phyloP scores from a whole-genome alignment of 805 yeast species.

The Metschnikowia kunwiensis region DNA sequence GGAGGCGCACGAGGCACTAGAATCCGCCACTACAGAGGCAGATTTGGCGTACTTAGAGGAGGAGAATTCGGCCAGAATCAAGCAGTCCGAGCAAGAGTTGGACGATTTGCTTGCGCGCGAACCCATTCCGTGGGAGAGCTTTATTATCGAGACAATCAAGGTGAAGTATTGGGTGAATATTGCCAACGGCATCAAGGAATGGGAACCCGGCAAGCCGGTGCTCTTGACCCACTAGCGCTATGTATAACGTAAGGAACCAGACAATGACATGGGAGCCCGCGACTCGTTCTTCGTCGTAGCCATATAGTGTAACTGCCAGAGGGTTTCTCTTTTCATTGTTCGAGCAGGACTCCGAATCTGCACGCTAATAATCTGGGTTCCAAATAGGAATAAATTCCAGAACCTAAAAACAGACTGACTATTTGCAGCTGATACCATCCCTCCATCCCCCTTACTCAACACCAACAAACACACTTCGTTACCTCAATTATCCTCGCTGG shows the following conservation, averaged over 20 bases:
- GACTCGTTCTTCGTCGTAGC: too few relatives aligned
- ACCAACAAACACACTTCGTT: background rate
- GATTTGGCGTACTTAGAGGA: conserved; percentile 53
- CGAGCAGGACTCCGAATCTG: too few relatives aligned
- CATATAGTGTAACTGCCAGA: too few relatives aligned
- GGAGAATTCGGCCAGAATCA: conserved; percentile 59
- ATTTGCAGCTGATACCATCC: too few relatives aligned
- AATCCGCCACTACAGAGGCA: conserved; percentile 54
- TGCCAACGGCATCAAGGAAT: conserved; percentile 66
- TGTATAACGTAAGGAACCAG: too few relatives aligned
- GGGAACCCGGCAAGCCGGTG: conserved; percentile 71
- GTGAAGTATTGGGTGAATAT: conserved; percentile 85
- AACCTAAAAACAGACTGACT: too few relatives aligned
- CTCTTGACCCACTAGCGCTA: conserved; percentile 67
- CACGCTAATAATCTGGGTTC: too few relatives aligned
- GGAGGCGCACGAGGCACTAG: conserved; percentile 81
- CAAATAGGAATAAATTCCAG: too few relatives aligned
- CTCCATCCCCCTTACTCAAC: too few relatives aligned
- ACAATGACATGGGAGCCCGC: too few relatives aligned
- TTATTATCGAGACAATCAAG: conserved; percentile 64
- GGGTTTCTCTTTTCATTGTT: too few relatives aligned
- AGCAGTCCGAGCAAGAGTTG: conserved; percentile 43
- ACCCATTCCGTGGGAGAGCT: conserved; percentile 49
- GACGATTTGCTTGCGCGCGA: conserved; percentile 42
- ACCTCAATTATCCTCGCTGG: conserved; percentile 31